Evolutionary conservation across 495 filamentous ascomycete species (phyloP).

Genomic region (Xylaria telfairii): DNA sequence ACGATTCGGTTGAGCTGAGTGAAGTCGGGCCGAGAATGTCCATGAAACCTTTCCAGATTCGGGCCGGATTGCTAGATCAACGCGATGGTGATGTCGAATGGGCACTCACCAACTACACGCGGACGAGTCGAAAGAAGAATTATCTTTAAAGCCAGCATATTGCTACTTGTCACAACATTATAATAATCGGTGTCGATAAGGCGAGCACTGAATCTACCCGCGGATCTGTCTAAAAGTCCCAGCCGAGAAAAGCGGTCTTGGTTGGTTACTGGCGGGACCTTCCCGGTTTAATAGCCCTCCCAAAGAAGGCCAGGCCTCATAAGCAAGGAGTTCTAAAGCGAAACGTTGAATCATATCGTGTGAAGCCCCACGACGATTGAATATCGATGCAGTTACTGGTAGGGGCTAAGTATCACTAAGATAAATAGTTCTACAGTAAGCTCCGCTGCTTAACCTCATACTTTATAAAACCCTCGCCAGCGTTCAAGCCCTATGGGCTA

Average conservation of each 20-base stretch:
- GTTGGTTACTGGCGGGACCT: slow-evolving; percentile 11
- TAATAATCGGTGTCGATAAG: slow-evolving; percentile 27
- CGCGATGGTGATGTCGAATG: slow-evolving; percentile 97
- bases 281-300: slow-evolving; percentile 20
- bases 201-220: slow-evolving; percentile 24
- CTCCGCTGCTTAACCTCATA: neutral
- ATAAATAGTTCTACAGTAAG: neutral
- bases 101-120: slow-evolving; percentile 92
- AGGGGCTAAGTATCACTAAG: neutral
- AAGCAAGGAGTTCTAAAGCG: slow-evolving; percentile 19
- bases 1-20: slow-evolving; percentile 87
- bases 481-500: neutral
- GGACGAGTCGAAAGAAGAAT: slow-evolving; percentile 90
- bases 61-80: slow-evolving; percentile 90
- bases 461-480: neutral
- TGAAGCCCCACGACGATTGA: neutral
- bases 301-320: slow-evolving; percentile 22
- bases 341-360: neutral
- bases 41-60: slow-evolving; percentile 93
- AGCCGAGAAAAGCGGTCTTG: slow-evolving; percentile 29
- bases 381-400: neutral
- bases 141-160: slow-evolving; percentile 67
- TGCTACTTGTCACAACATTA: neutral
- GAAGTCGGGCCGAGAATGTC: slow-evolving; percentile 97
- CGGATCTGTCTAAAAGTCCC: slow-evolving; percentile 28